Conservation (phyloP, 2,329 filamentous ascomycete species). For the Arthrobotrys musiformis region DNA sequence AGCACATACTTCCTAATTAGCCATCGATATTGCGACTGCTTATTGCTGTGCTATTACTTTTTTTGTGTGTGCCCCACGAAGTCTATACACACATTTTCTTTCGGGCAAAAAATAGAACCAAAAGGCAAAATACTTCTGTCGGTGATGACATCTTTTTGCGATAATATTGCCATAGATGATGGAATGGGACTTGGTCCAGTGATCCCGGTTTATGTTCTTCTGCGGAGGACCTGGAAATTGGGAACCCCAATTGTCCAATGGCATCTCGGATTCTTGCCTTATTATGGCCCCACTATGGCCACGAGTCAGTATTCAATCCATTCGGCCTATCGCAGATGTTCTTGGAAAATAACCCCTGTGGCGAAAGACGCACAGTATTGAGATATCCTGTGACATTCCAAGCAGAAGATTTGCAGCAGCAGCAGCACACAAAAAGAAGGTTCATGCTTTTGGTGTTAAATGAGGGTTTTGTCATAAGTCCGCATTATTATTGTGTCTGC, state of each 20-base stretch:
- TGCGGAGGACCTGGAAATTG: neutral
- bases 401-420: conserved; percentile 12
- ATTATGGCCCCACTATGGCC: conserved; percentile 15
- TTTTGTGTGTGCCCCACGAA: neutral
- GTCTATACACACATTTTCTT: neutral
- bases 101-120: conserved; percentile 33
- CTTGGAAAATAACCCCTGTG: neutral
- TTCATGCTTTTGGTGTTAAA: neutral
- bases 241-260: conserved; percentile 21
- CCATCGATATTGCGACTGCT: conserved; percentile 9
- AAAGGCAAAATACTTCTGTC: conserved; percentile 11
- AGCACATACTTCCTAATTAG: conserved; percentile 36
- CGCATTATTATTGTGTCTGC: neutral
- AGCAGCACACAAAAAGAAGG: neutral
- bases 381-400: conserved; percentile 20
- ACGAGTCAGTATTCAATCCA: conserved; percentile 31
- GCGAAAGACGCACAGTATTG: neutral
- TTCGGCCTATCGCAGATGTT: conserved; percentile 12
- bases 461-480: conserved; percentile 1
- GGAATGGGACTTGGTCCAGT: conserved; percentile 12
- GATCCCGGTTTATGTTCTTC: neutral
- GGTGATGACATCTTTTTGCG: conserved; percentile 24
- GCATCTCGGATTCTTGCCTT: neutral
- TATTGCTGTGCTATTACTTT: neutral
- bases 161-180: conserved; percentile 30